Percentiles rank a stretch among this genome's conserved stretches.
These are phyloP conservation scores for Otatea glauca DNA, from an alignment of 176 grass and related monocot species.

Conservation along the genomic window DNA sequence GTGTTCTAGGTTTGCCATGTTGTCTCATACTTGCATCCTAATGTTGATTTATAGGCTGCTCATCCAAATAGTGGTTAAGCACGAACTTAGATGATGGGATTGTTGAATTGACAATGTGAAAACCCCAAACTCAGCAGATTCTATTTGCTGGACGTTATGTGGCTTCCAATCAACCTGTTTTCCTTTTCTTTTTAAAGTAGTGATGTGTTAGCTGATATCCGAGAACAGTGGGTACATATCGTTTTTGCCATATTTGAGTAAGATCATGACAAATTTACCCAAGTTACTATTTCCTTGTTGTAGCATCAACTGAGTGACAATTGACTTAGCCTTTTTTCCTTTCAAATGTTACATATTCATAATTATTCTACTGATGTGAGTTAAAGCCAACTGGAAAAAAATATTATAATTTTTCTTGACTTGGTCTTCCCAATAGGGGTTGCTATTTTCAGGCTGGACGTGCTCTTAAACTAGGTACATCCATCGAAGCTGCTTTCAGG, in stretches of 20 bases:
- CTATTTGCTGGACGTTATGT: slow-evolving; percentile 1
- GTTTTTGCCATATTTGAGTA: slow-evolving; percentile 34
- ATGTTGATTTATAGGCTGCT: background rate
- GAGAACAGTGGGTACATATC: background rate
- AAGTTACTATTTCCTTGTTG: slow-evolving; percentile 2
- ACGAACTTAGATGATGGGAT: background rate
- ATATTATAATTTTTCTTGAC: background rate
- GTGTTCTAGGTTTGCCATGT: background rate
- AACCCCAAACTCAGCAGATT: background rate
- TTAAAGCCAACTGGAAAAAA: background rate
- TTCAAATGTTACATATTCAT: slow-evolving; percentile 8
- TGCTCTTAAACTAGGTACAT: slow-evolving; percentile 78
- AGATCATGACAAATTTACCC: background rate
- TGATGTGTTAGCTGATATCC: background rate
- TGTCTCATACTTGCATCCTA: background rate
- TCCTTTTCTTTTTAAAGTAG: slow-evolving; percentile 5
- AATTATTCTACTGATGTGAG: slow-evolving; percentile 4
- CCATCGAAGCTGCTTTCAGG: slow-evolving; percentile 80
- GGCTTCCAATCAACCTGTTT: slow-evolving; percentile 3
- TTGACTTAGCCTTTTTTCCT: background rate
- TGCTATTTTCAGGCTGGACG: slow-evolving; percentile 90
- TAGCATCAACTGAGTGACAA: background rate
- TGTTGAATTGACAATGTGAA: slow-evolving; percentile 33
- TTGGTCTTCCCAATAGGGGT: slow-evolving; percentile 63
- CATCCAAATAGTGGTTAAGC: background rate